A percentile compares a stretch with the other conserved stretches of the same genome.
These are phyloP conservation scores for Claviceps cyperi DNA, from an alignment of 2,329 filamentous ascomycete genomes.

Conservation along the genomic window DNA sequence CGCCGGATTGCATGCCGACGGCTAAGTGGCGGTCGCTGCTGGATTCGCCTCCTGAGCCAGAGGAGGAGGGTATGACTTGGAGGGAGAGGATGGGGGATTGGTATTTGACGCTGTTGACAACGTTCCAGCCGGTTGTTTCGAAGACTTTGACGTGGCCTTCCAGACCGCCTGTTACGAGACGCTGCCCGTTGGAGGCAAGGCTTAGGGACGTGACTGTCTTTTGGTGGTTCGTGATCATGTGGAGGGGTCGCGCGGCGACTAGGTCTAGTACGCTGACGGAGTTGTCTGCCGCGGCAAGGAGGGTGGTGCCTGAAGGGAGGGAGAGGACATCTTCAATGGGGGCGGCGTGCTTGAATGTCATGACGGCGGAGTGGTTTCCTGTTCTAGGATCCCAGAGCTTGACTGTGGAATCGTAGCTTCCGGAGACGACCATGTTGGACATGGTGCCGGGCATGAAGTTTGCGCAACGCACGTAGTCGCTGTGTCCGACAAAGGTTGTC, in stretches of 20 bases:
- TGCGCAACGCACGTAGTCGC: slow-evolving; percentile 82
- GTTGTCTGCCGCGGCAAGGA: slow-evolving; percentile 74
- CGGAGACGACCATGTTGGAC: slow-evolving; percentile 69
- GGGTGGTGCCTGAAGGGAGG: slow-evolving; percentile 70
- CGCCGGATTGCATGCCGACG: slow-evolving; percentile 86
- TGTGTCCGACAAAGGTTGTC: slow-evolving; percentile 70
- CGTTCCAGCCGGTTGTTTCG: slow-evolving; percentile 87
- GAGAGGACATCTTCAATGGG: slow-evolving; percentile 81
- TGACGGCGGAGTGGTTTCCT: slow-evolving; percentile 50
- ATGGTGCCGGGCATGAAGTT: slow-evolving; percentile 64
- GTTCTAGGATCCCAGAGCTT: slow-evolving; percentile 83
- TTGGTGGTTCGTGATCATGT: slow-evolving; percentile 84
- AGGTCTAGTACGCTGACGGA: slow-evolving; percentile 85
- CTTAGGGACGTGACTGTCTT: slow-evolving; percentile 89
- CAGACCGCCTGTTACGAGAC: slow-evolving; percentile 74
- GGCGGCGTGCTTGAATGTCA: slow-evolving; percentile 90
- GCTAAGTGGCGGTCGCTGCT: slow-evolving; percentile 89
- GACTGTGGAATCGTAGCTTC: slow-evolving; percentile 90
- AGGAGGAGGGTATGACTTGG: slow-evolving; percentile 45
- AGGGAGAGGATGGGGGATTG: slow-evolving; percentile 79
- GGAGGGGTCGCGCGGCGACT: slow-evolving; percentile 75
- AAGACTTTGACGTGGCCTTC: slow-evolving; percentile 97
- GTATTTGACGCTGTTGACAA: slow-evolving; percentile 91
- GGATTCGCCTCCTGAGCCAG: slow-evolving; percentile 23
- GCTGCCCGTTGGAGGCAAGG: slow-evolving; percentile 63